Evolutionary conservation across 768 basidiomycete species (phyloP).

Genomic region (Mycena vitilis): DNA sequence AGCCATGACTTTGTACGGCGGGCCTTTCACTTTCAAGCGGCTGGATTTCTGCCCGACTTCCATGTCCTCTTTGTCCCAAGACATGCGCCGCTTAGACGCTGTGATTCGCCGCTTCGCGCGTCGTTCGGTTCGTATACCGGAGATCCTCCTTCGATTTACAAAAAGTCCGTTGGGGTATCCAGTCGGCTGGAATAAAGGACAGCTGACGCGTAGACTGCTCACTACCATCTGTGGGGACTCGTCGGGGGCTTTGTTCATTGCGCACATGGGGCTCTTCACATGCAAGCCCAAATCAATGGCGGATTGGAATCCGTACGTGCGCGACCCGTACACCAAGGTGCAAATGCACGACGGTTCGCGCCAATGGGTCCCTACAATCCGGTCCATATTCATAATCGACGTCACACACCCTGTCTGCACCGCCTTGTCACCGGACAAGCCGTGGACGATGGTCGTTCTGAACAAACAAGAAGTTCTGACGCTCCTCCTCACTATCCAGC

Average conservation of each 20-base stretch:
- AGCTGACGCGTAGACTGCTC: not conserved
- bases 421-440: not conserved
- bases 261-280: slow-evolving; percentile 19
- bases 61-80: not conserved
- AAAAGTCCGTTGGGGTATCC: slow-evolving; percentile 11
- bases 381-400: slow-evolving; percentile 7
- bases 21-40: not conserved
- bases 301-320: slow-evolving; percentile 22
- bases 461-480: not conserved
- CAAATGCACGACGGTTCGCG: slow-evolving; percentile 27
- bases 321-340: slow-evolving; percentile 7
- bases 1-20: slow-evolving; percentile 11
- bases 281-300: slow-evolving; percentile 7
- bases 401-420: slow-evolving; percentile 15
- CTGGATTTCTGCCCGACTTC: not conserved
- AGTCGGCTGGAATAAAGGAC: slow-evolving; percentile 5
- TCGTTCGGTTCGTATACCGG: not conserved
- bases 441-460: slow-evolving; percentile 24
- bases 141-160: slow-evolving; percentile 15
- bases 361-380: slow-evolving; percentile 29
- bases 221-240: slow-evolving; percentile 19
- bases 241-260: slow-evolving; percentile 6
- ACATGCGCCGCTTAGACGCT: slow-evolving; percentile 21
- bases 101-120: not conserved
- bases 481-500: slow-evolving; percentile 20